These are phyloP conservation scores for Notholithocarpus densiflorus DNA, from an alignment of 306 rosid species.

Conservation along the genomic window DNA sequence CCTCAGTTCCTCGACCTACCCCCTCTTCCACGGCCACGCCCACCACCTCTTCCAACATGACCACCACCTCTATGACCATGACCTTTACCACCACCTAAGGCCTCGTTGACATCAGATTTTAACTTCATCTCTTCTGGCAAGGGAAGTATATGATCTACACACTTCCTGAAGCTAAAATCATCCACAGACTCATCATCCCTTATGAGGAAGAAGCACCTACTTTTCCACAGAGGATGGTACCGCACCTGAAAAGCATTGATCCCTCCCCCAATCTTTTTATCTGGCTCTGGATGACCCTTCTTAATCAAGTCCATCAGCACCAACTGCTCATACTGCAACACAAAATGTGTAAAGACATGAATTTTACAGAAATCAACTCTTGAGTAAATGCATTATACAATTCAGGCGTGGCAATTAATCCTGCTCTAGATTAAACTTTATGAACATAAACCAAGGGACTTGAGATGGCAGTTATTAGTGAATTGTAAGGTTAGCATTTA, in stretches of 20 bases:
- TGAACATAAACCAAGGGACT: background rate
- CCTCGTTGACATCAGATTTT: conserved; percentile 45
- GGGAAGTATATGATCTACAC: conserved; percentile 72
- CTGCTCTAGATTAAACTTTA: background rate
- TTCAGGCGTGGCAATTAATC: background rate
- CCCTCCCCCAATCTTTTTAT: conserved; percentile 56
- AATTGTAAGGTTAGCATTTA: background rate
- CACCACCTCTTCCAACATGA: conserved; percentile 39
- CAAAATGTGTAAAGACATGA: conserved; percentile 9
- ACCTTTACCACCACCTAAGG: conserved; percentile 49
- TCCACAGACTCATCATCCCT: conserved; percentile 60
- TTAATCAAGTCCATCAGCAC: conserved; percentile 68
- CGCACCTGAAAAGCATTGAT: conserved; percentile 59
- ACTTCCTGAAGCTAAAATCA: conserved; percentile 90
- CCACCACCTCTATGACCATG: conserved; percentile 53
- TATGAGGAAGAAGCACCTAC: conserved; percentile 77
- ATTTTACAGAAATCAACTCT: background rate
- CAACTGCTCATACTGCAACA: conserved; percentile 63
- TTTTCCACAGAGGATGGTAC: conserved; percentile 63
- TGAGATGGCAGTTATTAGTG: background rate
- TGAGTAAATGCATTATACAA: background rate
- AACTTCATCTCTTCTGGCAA: conserved; percentile 72
- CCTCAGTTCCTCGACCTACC: conserved; percentile 53
- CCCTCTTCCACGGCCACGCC: conserved; percentile 46
- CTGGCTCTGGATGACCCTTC: conserved; percentile 71